Evolutionary conservation across 78 protist genomes (phyloP).

Genomic region (Mantamonas sphyraenae): DNA sequence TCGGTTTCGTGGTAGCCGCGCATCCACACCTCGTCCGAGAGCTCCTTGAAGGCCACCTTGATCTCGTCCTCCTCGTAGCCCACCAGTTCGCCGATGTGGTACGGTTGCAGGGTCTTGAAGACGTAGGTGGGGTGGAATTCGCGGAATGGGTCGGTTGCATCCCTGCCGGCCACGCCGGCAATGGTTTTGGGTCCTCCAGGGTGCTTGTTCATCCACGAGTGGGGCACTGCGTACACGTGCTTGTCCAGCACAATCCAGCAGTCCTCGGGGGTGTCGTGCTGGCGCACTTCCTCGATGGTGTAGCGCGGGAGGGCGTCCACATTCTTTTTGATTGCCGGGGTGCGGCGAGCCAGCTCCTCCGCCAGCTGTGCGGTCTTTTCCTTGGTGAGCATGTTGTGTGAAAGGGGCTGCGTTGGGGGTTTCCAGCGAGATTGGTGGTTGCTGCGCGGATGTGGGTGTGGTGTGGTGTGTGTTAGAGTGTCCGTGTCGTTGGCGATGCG

Average conservation of each 20-base stretch:
- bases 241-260: slow-evolving; percentile 11
- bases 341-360: too few relatives aligned
- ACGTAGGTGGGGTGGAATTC: neutral
- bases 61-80: neutral
- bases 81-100: slow-evolving; percentile 15
- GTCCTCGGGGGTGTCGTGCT: neutral
- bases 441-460: too few relatives aligned
- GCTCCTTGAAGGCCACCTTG: neutral
- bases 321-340: too few relatives aligned
- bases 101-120: neutral
- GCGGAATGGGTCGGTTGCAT: slow-evolving; percentile 9
- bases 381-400: too few relatives aligned
- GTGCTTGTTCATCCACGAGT: slow-evolving; percentile 9
- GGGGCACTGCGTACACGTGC: slow-evolving; percentile 12
- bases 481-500: too few relatives aligned
- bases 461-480: too few relatives aligned
- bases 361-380: too few relatives aligned
- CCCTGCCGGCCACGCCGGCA: slow-evolving; percentile 7
- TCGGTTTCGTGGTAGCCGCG: slow-evolving; percentile 6
- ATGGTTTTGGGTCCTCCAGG: slow-evolving; percentile 13
- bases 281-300: slow-evolving; percentile 12
- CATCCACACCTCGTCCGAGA: neutral
- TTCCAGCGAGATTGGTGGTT: too few relatives aligned
- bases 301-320: too few relatives aligned
- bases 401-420: too few relatives aligned